Evolutionary conservation across 495 filamentous ascomycete species (phyloP), one percentile per base, ranked within the genome.

Genomic region (Neurospora tetraspora): DNA sequence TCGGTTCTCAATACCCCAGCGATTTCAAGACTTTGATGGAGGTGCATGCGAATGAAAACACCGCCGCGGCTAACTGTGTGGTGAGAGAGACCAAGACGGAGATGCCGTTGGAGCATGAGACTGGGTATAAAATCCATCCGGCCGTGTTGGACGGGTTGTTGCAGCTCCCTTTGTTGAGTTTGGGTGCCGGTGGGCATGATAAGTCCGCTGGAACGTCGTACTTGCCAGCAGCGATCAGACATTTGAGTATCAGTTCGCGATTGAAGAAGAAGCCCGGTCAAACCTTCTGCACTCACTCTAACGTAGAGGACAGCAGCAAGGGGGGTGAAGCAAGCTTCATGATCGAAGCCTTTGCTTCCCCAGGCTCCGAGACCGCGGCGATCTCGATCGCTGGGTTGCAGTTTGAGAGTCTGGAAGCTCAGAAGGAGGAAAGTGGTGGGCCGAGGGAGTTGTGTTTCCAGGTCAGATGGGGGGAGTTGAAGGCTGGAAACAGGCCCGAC

Each of bases 51-150:
- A 70, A 77, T 73, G 73, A 69, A 74, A 79, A 69, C 70, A 79
- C 69, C 4, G 75, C 68, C 71, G 78, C 79, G 9, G 85, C 80
- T 1, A 79, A 76, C 8, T 76, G 83, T n/a, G n/a, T 72, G 12
- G 76, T 84, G 18, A 82, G 82, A 2, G 83, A 89, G 53, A 87
- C 85, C 10, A 81, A 76, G 5, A 70, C 79, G 10, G 78, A 76
- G 27, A 89, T 89, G 86, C 87, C 87, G 0, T 38, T 83, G 69
- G 76, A 75, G 37, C 78, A 82, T 47, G 84, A 88, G 72, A 83
- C 81, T 1, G 74, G 79, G 1, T 85, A 78, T 71, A 76, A 86
- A 42, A 70, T 84, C 1, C 86, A 87, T 59, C 85, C 86, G 10
- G 79, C 83, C 0, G 78, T 82, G 1, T 71, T 88, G 6, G 86